These are phyloP conservation scores for Fusarium mundagurra DNA, from an alignment of 2,329 filamentous ascomycete species.

Conservation along the genomic window DNA sequence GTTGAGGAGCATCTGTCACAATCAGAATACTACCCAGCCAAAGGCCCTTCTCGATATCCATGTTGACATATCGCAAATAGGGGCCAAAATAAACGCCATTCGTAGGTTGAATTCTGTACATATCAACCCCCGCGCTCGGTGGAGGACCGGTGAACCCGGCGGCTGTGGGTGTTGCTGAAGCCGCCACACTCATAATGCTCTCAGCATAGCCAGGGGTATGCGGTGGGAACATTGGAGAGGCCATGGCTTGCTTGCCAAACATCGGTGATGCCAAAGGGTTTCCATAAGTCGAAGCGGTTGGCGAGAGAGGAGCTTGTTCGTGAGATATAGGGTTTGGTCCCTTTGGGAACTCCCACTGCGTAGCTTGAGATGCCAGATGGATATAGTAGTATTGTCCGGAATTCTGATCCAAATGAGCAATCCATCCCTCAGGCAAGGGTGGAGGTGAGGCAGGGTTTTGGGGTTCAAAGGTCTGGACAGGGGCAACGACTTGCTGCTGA, in stretches of 20 bases:
- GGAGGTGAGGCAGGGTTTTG: conserved; percentile 84
- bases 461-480: conserved; percentile 51
- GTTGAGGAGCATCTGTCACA: conserved; percentile 89
- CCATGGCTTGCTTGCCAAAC: conserved; percentile 65
- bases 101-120: conserved; percentile 92
- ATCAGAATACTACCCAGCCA: conserved; percentile 96
- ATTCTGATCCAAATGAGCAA: conserved; percentile 92
- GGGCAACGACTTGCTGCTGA: conserved; percentile 55
- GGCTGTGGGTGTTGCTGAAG: conserved; percentile 76
- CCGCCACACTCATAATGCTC: conserved; percentile 84
- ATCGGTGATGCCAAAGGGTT: conserved; percentile 78
- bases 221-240: conserved; percentile 84
- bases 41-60: conserved; percentile 89
- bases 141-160: conserved; percentile 91
- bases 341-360: conserved; percentile 99
- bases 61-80: conserved; percentile 94
- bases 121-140: conserved; percentile 86
- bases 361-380: conserved; percentile 92
- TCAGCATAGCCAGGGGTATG: conserved; percentile 86
- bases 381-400: conserved; percentile 99
- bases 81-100: conserved; percentile 99
- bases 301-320: conserved; percentile 84
- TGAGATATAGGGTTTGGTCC: conserved; percentile 89
- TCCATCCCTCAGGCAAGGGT: conserved; percentile 96
- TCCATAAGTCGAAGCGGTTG: conserved; percentile 79